Conservation (phyloP, 768 basidiomycete genomes). For the Leccinum fibrillosum region DNA sequence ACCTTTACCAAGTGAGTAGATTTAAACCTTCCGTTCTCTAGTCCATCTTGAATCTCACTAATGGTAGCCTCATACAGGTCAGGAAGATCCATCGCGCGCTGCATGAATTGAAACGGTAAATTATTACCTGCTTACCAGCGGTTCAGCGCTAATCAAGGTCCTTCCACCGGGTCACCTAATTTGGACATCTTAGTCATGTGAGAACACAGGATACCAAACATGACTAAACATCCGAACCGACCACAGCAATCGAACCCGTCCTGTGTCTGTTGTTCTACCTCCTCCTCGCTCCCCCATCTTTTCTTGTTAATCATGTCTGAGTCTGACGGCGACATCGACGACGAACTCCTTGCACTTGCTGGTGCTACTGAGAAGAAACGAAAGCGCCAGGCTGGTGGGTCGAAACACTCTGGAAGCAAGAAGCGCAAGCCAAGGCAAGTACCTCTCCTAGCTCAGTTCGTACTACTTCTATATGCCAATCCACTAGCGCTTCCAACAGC, state of each 20-base stretch:
- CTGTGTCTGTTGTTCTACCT: slow-evolving; percentile 1
- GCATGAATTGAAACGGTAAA: slow-evolving; percentile 4
- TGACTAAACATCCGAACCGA: slow-evolving; percentile 13
- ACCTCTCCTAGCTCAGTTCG: slow-evolving; percentile 4
- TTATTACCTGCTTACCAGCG: neutral
- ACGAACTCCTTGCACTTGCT: slow-evolving; percentile 80
- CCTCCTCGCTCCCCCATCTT: neutral
- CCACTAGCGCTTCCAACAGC: slow-evolving; percentile 37
- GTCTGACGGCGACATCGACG: slow-evolving; percentile 51
- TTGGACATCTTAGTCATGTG: slow-evolving; percentile 14
- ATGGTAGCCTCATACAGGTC: slow-evolving; percentile 64
- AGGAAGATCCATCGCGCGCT: slow-evolving; percentile 25
- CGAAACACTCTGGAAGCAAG: slow-evolving; percentile 49
- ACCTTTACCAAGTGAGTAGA: slow-evolving; percentile 65
- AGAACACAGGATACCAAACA: slow-evolving; percentile 14
- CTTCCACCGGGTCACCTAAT: slow-evolving; percentile 9
- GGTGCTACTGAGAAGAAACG: slow-evolving; percentile 68
- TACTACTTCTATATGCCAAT: neutral
- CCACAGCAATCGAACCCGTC: neutral
- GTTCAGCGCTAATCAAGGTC: neutral
- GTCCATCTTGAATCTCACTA: slow-evolving; percentile 49
- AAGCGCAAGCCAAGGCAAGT: slow-evolving; percentile 73
- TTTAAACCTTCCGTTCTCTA: slow-evolving; percentile 48
- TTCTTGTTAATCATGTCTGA: slow-evolving; percentile 40
- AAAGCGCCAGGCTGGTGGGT: slow-evolving; percentile 48